Percentiles rank a stretch among this genome's conserved stretches.
Conservation (phyloP, 345 rosid species). For the Pelargonium nanum region DNA sequence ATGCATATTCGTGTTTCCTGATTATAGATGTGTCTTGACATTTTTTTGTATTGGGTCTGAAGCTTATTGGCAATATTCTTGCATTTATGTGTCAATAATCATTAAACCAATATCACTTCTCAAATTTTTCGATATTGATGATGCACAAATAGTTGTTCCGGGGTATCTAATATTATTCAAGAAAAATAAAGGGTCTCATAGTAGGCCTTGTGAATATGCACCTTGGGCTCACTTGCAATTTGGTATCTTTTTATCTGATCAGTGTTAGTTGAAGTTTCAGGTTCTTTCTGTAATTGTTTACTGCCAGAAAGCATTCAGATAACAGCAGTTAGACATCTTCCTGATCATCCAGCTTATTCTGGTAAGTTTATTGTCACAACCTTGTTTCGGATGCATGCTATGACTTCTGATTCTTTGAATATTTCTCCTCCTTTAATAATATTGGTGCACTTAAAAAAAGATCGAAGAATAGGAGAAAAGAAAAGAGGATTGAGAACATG, state of each 20-base stretch:
- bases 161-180: too few relatives aligned
- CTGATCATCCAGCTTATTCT: constrained; percentile 57
- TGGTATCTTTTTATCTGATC: constrained; percentile 8
- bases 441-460: not conserved
- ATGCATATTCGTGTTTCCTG: not conserved
- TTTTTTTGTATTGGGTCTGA: too few relatives aligned
- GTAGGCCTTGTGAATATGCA: not conserved
- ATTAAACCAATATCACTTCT: not conserved
- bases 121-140: not conserved
- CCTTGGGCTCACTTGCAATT: constrained; percentile 4
- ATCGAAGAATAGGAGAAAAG: not conserved
- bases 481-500: not conserved
- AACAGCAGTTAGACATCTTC: constrained; percentile 64
- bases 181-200: not conserved
- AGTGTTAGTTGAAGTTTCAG: constrained; percentile 40
- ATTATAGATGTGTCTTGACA: not conserved
- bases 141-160: too few relatives aligned
- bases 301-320: constrained; percentile 83
- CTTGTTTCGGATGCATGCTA: constrained; percentile 1
- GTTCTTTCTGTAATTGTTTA: constrained; percentile 87
- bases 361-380: constrained; percentile 33
- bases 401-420: not conserved
- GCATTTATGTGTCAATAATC: not conserved
- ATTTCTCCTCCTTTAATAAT: not conserved
- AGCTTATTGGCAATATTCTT: too few relatives aligned